Evolutionary conservation across 164 flowering plant genomes (phyloP).

Genomic region (Piper betle): DNA sequence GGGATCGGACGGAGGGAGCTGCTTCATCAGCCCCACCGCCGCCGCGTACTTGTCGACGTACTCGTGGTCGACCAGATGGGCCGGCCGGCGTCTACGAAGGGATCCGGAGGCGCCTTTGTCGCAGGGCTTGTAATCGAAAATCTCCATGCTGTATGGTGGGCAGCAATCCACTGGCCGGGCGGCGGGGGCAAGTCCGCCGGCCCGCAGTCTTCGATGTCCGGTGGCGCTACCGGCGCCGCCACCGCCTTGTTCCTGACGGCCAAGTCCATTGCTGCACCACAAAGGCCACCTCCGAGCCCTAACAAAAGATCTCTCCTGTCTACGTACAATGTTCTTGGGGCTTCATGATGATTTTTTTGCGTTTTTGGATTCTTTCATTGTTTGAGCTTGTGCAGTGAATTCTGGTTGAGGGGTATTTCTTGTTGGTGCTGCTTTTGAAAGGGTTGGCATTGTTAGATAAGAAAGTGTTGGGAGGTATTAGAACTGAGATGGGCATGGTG

Average conservation of each 20-base stretch:
- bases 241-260: not conserved
- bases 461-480: too few relatives aligned
- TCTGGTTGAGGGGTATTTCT: too few relatives aligned
- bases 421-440: too few relatives aligned
- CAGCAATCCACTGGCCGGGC: conserved; percentile 19
- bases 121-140: conserved; percentile 24
- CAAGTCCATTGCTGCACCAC: not conserved
- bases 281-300: not conserved
- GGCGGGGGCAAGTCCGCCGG: conserved; percentile 18
- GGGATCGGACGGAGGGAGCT: conserved; percentile 24
- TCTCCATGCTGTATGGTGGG: conserved; percentile 18
- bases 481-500: too few relatives aligned
- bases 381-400: too few relatives aligned
- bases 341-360: too few relatives aligned
- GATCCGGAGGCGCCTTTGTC: not conserved
- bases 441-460: too few relatives aligned
- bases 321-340: not conserved
- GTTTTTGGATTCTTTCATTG: too few relatives aligned
- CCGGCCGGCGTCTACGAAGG: conserved; percentile 23
- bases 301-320: not conserved
- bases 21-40: conserved; percentile 40
- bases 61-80: conserved; percentile 18
- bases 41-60: conserved; percentile 26
- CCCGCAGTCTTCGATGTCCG: conserved; percentile 21
- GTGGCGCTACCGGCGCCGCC: conserved; percentile 14